Evolutionary conservation across 192 early-diverging fungal species (phyloP).

Genomic region (Backusella circina): DNA sequence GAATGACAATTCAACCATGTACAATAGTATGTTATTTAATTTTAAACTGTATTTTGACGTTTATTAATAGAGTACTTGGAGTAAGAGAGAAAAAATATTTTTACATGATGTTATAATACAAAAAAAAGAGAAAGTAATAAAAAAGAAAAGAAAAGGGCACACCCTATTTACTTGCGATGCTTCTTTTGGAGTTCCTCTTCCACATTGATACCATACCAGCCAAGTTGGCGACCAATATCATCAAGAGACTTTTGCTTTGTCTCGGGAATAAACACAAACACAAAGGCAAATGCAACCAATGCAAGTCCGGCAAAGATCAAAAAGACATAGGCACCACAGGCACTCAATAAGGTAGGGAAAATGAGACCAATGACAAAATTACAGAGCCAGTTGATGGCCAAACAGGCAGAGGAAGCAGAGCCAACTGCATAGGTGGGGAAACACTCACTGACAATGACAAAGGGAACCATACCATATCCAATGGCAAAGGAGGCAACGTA

Average conservation of each 20-base stretch:
- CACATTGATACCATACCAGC: conserved; percentile 21
- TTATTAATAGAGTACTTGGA: too few species aligned
- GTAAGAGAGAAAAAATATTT: too few species aligned
- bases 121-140: too few species aligned
- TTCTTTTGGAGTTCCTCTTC: too few species aligned
- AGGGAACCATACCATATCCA: conserved; percentile 57
- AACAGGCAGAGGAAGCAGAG: conserved; percentile 46
- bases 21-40: too few species aligned
- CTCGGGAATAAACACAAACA: conserved; percentile 46
- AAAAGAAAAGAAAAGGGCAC: too few species aligned
- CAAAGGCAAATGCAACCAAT: conserved; percentile 35
- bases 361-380: conserved; percentile 54
- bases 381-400: conserved; percentile 44
- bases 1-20: too few species aligned
- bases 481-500: conserved; percentile 57
- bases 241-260: conserved; percentile 58
- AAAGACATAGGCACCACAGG: conserved; percentile 50
- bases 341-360: conserved; percentile 39
- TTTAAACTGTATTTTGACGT: too few species aligned
- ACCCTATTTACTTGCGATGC: too few species aligned
- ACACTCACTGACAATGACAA: conserved; percentile 52
- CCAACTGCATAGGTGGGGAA: conserved; percentile 50
- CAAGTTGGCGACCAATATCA: conserved; percentile 43
- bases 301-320: conserved; percentile 48
- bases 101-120: too few species aligned